Conservation (phyloP, 2,329 filamentous ascomycete species). For the Ramularia endophylla region DNA sequence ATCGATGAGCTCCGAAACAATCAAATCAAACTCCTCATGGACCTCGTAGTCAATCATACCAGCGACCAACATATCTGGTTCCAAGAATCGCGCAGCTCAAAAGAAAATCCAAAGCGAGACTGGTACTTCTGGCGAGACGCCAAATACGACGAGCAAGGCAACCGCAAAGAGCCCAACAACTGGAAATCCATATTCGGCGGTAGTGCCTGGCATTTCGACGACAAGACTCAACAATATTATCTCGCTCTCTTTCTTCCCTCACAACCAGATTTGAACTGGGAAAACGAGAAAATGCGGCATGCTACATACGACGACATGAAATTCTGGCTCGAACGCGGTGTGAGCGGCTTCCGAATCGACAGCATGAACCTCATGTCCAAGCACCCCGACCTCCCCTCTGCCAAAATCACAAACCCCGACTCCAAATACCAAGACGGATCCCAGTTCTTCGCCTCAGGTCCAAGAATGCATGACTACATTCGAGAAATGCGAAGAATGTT, state of each 20-base stretch:
- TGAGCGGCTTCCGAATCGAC: slow-evolving; percentile 44
- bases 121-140: slow-evolving; percentile 63
- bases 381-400: slow-evolving; percentile 36
- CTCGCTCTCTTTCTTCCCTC: slow-evolving; percentile 41
- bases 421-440: slow-evolving; percentile 10
- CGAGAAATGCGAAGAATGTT: slow-evolving; percentile 37
- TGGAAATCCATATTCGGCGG: slow-evolving; percentile 36
- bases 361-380: slow-evolving; percentile 45
- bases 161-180: slow-evolving; percentile 54
- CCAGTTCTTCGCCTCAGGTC: slow-evolving; percentile 24
- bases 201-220: slow-evolving; percentile 41
- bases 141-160: slow-evolving; percentile 48
- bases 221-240: slow-evolving; percentile 42
- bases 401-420: slow-evolving; percentile 34
- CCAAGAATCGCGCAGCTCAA: slow-evolving; percentile 46
- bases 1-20: slow-evolving; percentile 38
- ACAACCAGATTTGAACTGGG: slow-evolving; percentile 46
- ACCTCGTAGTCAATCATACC: slow-evolving; percentile 31
- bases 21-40: slow-evolving; percentile 45
- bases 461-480: slow-evolving; percentile 44
- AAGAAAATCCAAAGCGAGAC: slow-evolving; percentile 49
- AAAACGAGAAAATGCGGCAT: slow-evolving; percentile 36
- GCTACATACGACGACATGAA: slow-evolving; percentile 41
- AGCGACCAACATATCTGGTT: slow-evolving; percentile 44
- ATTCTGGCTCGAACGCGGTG: slow-evolving; percentile 40